Conservation (phyloP, 2,329 filamentous ascomycete species). For the Geoglossum cookeanum region DNA sequence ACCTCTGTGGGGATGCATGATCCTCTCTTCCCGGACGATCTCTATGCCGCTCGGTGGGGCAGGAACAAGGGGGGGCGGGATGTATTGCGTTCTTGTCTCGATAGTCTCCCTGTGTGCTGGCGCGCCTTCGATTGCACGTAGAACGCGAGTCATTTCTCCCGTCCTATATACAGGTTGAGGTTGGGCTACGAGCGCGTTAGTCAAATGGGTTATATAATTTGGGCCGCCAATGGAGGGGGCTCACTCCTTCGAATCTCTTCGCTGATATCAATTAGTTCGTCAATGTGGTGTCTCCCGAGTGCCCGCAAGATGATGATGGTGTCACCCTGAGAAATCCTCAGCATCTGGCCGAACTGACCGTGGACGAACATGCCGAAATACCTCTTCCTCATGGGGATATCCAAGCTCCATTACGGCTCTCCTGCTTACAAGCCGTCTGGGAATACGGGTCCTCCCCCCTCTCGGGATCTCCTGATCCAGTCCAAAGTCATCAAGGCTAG, state of each 20-base stretch:
- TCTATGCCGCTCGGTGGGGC: not conserved
- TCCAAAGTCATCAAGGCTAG: conserved; percentile 19
- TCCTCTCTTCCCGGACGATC: not conserved
- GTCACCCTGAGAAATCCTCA: conserved; percentile 40
- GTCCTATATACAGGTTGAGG: not conserved
- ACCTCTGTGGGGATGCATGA: not conserved
- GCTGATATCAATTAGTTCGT: conserved; percentile 69
- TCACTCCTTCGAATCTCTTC: conserved; percentile 50
- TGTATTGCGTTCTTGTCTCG: conserved; percentile 1
- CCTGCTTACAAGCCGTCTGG: conserved; percentile 59
- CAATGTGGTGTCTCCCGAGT: conserved; percentile 76
- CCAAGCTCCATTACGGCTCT: conserved; percentile 65
- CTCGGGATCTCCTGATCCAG: conserved; percentile 47
- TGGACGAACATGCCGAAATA: conserved; percentile 22
- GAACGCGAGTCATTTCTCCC: not conserved
- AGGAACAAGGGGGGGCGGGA: conserved; percentile 12
- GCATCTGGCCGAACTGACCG: conserved; percentile 6
- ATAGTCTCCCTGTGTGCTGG: not conserved
- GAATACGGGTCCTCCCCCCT: conserved; percentile 80
- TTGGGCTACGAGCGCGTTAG: not conserved
- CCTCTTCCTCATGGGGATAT: conserved; percentile 77
- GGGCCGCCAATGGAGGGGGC: conserved; percentile 10
- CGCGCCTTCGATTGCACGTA: not conserved
- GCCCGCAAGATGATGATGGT: conserved; percentile 69
- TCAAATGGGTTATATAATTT: not conserved